Conservation (phyloP, 441 rosid genomes). For the Bruguiera hainesii region DNA sequence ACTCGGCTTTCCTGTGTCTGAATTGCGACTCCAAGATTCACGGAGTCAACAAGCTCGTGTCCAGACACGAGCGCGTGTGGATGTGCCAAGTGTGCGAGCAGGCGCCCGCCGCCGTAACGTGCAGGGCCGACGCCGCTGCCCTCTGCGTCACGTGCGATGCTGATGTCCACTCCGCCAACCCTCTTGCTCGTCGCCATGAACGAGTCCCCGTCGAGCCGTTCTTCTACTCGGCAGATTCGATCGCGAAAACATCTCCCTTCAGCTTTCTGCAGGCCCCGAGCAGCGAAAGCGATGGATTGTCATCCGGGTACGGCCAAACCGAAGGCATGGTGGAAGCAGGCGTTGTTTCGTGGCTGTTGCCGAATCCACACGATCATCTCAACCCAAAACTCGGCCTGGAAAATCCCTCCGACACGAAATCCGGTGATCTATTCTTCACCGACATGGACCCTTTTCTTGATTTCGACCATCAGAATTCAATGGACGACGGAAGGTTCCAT, state of each 20-base stretch:
- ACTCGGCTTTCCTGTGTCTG: slow-evolving; percentile 72
- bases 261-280: slow-evolving; percentile 27
- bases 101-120: slow-evolving; percentile 84
- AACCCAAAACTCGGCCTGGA: slow-evolving; percentile 34
- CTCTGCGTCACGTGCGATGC: slow-evolving; percentile 83
- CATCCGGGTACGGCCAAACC: slow-evolving; percentile 26
- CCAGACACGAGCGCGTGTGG: slow-evolving; percentile 82
- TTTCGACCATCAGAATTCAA: slow-evolving; percentile 41
- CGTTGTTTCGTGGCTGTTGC: slow-evolving; percentile 64
- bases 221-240: slow-evolving; percentile 50
- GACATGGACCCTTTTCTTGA: slow-evolving; percentile 55
- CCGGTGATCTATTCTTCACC: slow-evolving; percentile 41
- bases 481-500: slow-evolving; percentile 20
- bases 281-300: slow-evolving; percentile 29
- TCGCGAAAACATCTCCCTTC: slow-evolving; percentile 35
- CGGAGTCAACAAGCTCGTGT: slow-evolving; percentile 62
- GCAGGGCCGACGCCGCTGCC: slow-evolving; percentile 93
- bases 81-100: slow-evolving; percentile 94
- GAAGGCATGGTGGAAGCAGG: slow-evolving; percentile 54
- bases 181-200: slow-evolving; percentile 78
- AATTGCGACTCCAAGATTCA: slow-evolving; percentile 74
- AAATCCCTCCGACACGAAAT: slow-evolving; percentile 26
- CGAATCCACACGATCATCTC: slow-evolving; percentile 32
- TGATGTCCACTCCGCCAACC: slow-evolving; percentile 92
- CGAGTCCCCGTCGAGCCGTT: slow-evolving; percentile 75